phyloP scores from a whole-genome alignment of 352 stramenopile species.

The Phytophthora niederhauseri region DNA sequence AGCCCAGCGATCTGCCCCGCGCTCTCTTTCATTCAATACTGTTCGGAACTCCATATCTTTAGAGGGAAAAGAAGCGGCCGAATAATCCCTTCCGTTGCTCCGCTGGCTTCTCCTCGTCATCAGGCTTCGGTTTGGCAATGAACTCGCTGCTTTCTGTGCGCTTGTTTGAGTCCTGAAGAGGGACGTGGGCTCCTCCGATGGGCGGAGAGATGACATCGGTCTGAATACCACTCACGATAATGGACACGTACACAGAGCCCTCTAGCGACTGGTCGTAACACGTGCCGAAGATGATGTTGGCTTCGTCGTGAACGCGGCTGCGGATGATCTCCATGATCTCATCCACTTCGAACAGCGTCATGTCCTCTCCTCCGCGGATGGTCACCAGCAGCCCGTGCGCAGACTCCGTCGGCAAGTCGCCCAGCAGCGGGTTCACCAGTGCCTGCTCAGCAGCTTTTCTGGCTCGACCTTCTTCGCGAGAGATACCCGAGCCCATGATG shows the following conservation, averaged over 20 bases:
- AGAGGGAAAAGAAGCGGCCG: conserved; percentile 77
- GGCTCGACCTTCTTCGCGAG: conserved; percentile 78
- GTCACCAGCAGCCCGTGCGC: conserved; percentile 96
- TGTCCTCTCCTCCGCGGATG: conserved; percentile 93
- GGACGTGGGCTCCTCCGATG: conserved; percentile 54
- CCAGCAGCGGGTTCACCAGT: conserved; percentile 95
- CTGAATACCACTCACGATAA: conserved; percentile 90
- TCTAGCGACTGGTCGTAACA: conserved; percentile 86
- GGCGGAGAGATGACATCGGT: conserved; percentile 84
- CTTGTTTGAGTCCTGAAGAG: conserved; percentile 47
- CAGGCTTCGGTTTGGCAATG: conserved; percentile 12
- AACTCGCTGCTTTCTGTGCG: conserved; percentile 28
- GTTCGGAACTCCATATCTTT: conserved; percentile 20
- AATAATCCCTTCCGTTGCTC: conserved; percentile 62
- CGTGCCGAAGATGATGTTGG: conserved; percentile 92
- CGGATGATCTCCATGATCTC: conserved; percentile 91
- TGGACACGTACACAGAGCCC: conserved; percentile 85
- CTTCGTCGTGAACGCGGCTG: conserved; percentile 73
- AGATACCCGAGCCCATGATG: conserved; percentile 95
- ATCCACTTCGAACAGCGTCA: conserved; percentile 94
- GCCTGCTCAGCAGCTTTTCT: conserved; percentile 92
- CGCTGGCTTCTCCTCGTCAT: conserved; percentile 29
- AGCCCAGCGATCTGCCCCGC: background rate
- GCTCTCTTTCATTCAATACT: conserved; percentile 27
- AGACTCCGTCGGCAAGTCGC: conserved; percentile 93